Evolutionary conservation across 1,139 yeast species (phyloP), one percentile per base, ranked within the genome.

Genomic region (Hyphopichia pseudoburtonii): DNA sequence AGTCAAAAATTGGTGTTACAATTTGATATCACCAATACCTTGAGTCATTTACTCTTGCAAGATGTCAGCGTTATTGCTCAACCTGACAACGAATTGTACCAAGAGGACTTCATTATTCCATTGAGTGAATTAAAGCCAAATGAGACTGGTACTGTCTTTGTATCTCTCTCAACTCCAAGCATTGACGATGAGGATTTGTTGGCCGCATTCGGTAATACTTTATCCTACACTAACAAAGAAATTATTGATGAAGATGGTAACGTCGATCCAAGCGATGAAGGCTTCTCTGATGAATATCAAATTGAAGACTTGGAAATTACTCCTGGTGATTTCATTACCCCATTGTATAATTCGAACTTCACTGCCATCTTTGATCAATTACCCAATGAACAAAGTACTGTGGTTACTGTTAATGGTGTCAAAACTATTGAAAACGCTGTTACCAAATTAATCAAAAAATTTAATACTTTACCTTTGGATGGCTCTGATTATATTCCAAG

Each of bases 221-320:
- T 92, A 44, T 76, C 82, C 30, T 92, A 85, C 66, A 79, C 83
- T 17, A 78, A 88, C 40, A 85, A 84, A 62, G 97, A 90, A 58
- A 71, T 86, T 46, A 85, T 88, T 49, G 84, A 89, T 36, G 75
- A 78, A 7, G 84, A 89, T 17, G 83, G 84, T 25, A 82, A 87
- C 39, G 66, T 73, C 35, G 85, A 77, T 42, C 74, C 72, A 24
- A 76, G 71, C 38, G 96, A 87, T 39, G 95, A 86, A 52, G 97
- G 96, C 3, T 88, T 84, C 76, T 84, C 86, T 42, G 98, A 92
- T 60, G 96, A 89, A 62, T 92, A 90, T 64, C 94, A 85, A 57
- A 78, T 92, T 47, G 97, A 90, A 59, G 85, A 85, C 45, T 70
- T 90, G 56, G 82, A 79, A 42, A 58, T 92, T 38, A 68, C 67